Conservation (phyloP, 2,329 filamentous ascomycete genomes). For the Epichloe gansuensis region DNA sequence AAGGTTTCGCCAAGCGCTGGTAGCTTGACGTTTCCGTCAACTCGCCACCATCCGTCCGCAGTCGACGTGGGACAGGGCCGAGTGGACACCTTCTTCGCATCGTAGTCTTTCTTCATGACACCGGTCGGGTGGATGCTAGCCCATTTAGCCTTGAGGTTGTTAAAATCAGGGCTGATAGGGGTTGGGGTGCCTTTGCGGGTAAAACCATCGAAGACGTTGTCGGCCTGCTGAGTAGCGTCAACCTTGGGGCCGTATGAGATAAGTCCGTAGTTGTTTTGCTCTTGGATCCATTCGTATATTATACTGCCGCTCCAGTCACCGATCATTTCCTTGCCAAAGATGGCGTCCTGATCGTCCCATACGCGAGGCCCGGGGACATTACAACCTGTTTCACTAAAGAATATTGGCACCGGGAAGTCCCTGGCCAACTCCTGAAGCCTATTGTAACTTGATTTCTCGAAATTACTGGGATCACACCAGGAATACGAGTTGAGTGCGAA, state of each 20-base stretch:
- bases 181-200: slow-evolving; percentile 60
- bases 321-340: slow-evolving; percentile 63
- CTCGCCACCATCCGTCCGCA: slow-evolving; percentile 62
- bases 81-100: slow-evolving; percentile 44
- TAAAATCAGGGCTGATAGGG: slow-evolving; percentile 62
- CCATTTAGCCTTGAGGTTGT: slow-evolving; percentile 67
- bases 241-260: slow-evolving; percentile 58
- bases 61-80: slow-evolving; percentile 61
- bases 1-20: slow-evolving; percentile 52
- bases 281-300: slow-evolving; percentile 83
- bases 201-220: slow-evolving; percentile 50
- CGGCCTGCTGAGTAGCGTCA: slow-evolving; percentile 37
- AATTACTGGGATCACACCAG: slow-evolving; percentile 53
- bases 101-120: slow-evolving; percentile 53
- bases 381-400: slow-evolving; percentile 84
- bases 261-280: slow-evolving; percentile 71
- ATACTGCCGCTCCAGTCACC: slow-evolving; percentile 62
- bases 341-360: slow-evolving; percentile 61
- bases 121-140: slow-evolving; percentile 57
- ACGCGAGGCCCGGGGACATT: slow-evolving; percentile 48
- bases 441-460: slow-evolving; percentile 53
- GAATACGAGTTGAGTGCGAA: slow-evolving; percentile 79
- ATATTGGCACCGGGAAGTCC: slow-evolving; percentile 69
- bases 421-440: slow-evolving; percentile 53
- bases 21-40: slow-evolving; percentile 55